Percentiles rank a stretch among this genome's conserved stretches.
phyloP scores from a whole-genome alignment of 768 basidiomycete genomes.

The Phlebiopsis gigantea region DNA sequence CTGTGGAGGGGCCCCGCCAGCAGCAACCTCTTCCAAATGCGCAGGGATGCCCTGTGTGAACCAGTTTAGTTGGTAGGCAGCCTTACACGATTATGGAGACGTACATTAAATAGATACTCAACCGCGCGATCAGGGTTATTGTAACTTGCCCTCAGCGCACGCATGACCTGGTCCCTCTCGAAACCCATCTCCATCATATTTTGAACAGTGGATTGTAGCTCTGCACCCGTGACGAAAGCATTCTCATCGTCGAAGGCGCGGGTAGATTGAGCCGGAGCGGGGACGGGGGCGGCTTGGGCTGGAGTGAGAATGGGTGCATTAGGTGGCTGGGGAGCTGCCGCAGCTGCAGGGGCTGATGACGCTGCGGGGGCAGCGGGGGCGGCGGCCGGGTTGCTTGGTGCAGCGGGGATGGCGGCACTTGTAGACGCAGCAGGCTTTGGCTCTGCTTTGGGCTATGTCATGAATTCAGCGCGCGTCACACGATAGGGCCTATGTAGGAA shows the following conservation, averaged over 20 bases:
- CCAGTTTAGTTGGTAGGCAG: slow-evolving; percentile 1
- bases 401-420: slow-evolving; percentile 28
- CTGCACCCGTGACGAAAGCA: slow-evolving; percentile 72
- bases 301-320: slow-evolving; percentile 28
- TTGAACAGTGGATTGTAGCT: slow-evolving; percentile 68
- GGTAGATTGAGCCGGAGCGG: slow-evolving; percentile 13
- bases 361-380: slow-evolving; percentile 30
- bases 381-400: slow-evolving; percentile 28
- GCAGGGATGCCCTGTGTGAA: slow-evolving; percentile 72
- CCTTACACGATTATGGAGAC: slow-evolving; percentile 23
- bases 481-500: neutral
- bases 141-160: slow-evolving; percentile 86
- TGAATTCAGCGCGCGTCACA: neutral
- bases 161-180: slow-evolving; percentile 73
- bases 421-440: slow-evolving; percentile 47
- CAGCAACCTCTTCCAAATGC: slow-evolving; percentile 51
- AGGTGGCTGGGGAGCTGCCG: slow-evolving; percentile 32
- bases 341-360: slow-evolving; percentile 30
- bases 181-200: slow-evolving; percentile 97
- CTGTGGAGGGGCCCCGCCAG: slow-evolving; percentile 27
- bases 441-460: slow-evolving; percentile 27
- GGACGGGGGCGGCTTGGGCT: slow-evolving; percentile 26
- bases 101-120: slow-evolving; percentile 93
- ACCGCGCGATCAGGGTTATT: slow-evolving; percentile 98
- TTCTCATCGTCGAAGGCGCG: slow-evolving; percentile 39